Evolutionary conservation across 495 filamentous ascomycete genomes (phyloP), one percentile per base, ranked within the genome.

Genomic region (Sordaria brevicollis): DNA sequence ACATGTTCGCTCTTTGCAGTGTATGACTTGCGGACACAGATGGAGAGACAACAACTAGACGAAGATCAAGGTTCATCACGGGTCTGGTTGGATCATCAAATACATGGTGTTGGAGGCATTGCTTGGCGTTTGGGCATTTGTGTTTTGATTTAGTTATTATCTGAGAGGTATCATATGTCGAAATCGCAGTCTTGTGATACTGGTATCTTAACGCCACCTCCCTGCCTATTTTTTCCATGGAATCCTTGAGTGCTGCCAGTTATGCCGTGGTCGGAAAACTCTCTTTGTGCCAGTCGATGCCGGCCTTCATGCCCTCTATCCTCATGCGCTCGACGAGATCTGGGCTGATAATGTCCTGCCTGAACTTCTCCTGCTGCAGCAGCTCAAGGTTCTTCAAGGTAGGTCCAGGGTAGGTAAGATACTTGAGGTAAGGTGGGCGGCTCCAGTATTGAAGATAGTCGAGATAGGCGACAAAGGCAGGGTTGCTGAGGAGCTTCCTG

Each of bases 361-460:
- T 87, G 81, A 97, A 97, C 17, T 81, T 83, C 75, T 96, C 91
- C 75, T 92, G 87, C 78, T 96, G 92, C 31, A 97, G 82, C 37
- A 97, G 76, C 78, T 94, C 88, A 65, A 97, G 86, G 70, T 91
- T 88, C 72, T 89, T 89, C 19, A 97, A 78, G n/a, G 92, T 93
- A 21, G 93, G 90, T 5, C 90, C 92, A 0, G 93, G 93, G 74
- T 93, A 93, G 11, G 83, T 90, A 57, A 97, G 80, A 76, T 91
- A 96, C 72, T 91, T 92, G 68, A 90, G 81, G 75, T 96, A 97
- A 68, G 92, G 88, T n/a, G 92, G 92, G 11, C 87, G 86, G 69
- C 85, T 86, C 86, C 89, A 97, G 85, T 97, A 96, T 72, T 89
- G 90, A 68, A 97, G 88, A 76, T 97, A 97, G 67, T 81, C 82